These are phyloP conservation scores for Lipomyces orientalis DNA, from an alignment of 805 yeast species.

Conservation along the genomic window DNA sequence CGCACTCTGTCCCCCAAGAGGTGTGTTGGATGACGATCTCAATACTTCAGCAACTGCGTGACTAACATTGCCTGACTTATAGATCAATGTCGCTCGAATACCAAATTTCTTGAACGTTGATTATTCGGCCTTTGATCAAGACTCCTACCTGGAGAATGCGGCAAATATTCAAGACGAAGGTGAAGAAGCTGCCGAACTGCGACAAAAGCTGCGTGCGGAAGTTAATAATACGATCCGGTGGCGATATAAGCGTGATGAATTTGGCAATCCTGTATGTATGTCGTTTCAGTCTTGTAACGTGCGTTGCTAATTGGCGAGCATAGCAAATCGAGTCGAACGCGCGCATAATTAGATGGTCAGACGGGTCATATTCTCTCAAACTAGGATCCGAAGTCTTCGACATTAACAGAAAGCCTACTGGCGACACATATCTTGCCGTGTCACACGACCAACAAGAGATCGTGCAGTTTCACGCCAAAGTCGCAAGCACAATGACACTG, in stretches of 20 bases:
- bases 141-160: constrained; percentile 53
- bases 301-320: not conserved
- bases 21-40: not conserved
- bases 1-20: constrained; percentile 42
- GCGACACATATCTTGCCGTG: constrained; percentile 73
- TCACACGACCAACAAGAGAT: constrained; percentile 75
- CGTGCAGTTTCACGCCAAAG: constrained; percentile 68
- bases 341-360: constrained; percentile 91
- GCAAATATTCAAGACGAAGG: constrained; percentile 32
- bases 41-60: not conserved
- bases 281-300: not conserved
- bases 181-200: constrained; percentile 27
- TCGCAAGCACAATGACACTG: constrained; percentile 70
- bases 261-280: constrained; percentile 54
- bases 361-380: constrained; percentile 84
- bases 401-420: constrained; percentile 64
- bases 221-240: constrained; percentile 91
- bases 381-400: constrained; percentile 89
- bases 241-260: constrained; percentile 82
- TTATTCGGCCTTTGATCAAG: constrained; percentile 79
- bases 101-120: constrained; percentile 86
- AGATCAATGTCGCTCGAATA: constrained; percentile 60
- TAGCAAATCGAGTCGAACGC: constrained; percentile 76
- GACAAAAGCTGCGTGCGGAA: constrained; percentile 51
- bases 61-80: not conserved